These are phyloP conservation scores for Podaxis sp. DNA, from an alignment of 768 basidiomycete genomes.

Conservation along the genomic window DNA sequence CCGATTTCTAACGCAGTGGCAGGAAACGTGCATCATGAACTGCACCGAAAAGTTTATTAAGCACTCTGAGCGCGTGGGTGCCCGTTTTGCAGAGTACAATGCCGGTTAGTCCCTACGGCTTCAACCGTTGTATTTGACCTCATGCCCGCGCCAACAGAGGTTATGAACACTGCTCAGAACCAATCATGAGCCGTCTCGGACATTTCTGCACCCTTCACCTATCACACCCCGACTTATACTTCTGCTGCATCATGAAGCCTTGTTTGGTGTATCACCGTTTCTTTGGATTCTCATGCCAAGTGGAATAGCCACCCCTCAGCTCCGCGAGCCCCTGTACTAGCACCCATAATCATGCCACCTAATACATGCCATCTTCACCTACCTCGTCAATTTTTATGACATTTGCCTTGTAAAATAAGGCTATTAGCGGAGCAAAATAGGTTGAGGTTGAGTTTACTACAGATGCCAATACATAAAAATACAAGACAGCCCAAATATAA, in stretches of 20 bases:
- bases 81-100: conserved; percentile 89
- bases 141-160: conserved; percentile 27
- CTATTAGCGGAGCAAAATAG: too few species aligned
- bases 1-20: conserved; percentile 11
- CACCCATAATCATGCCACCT: not conserved
- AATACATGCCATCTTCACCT: not conserved
- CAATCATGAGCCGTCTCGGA: conserved; percentile 24
- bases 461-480: conserved; percentile 3
- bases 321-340: not conserved
- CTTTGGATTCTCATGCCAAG: not conserved
- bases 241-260: not conserved
- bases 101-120: conserved; percentile 62
- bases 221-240: not conserved
- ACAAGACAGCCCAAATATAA: not conserved
- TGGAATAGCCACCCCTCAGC: not conserved
- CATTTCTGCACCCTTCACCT: not conserved
- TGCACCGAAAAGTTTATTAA: conserved; percentile 98
- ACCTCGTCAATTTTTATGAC: not conserved
- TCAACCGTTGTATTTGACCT: not conserved
- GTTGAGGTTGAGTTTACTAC: not conserved
- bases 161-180: conserved; percentile 40
- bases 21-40: conserved; percentile 90
- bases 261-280: not conserved
- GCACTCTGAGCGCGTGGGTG: conserved; percentile 90
- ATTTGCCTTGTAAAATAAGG: too few species aligned